phyloP scores from a whole-genome alignment of 176 grass and related monocot genomes.

The Triticum urartu region DNA sequence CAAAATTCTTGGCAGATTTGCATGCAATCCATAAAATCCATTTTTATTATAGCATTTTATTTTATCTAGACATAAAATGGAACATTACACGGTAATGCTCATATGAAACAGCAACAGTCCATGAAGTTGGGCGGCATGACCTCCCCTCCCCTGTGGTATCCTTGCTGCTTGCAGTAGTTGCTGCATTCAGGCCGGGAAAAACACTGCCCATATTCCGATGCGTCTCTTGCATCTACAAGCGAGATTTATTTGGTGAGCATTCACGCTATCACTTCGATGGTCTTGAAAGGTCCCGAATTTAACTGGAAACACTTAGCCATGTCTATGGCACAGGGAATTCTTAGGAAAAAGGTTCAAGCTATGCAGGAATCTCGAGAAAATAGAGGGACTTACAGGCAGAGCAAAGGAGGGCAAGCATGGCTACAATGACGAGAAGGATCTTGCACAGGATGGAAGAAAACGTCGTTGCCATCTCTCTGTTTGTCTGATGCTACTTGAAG shows the following conservation, averaged over 20 bases:
- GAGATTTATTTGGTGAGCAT: background rate
- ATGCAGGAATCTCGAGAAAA: background rate
- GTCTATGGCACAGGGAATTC: background rate
- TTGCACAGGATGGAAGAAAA: background rate
- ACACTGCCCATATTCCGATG: background rate
- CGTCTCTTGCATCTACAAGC: background rate
- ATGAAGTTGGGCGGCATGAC: background rate
- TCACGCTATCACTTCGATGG: background rate
- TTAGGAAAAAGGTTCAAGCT: background rate
- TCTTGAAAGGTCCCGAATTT: background rate
- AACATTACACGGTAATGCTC: background rate
- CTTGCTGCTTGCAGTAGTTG: slow-evolving; percentile 3
- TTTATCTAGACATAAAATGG: background rate
- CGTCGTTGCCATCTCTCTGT: background rate
- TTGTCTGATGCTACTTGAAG: background rate
- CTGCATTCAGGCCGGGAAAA: background rate
- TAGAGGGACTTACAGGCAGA: background rate
- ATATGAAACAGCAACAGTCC: slow-evolving; percentile 11
- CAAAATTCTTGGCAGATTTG: background rate
- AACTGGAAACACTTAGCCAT: background rate
- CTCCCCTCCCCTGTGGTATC: background rate
- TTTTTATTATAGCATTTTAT: background rate
- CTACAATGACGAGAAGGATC: background rate
- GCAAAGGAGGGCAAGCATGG: background rate
- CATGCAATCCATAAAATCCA: background rate